Conservation (phyloP, 345 rosid genomes). For the Hibiscus mutabilis region DNA sequence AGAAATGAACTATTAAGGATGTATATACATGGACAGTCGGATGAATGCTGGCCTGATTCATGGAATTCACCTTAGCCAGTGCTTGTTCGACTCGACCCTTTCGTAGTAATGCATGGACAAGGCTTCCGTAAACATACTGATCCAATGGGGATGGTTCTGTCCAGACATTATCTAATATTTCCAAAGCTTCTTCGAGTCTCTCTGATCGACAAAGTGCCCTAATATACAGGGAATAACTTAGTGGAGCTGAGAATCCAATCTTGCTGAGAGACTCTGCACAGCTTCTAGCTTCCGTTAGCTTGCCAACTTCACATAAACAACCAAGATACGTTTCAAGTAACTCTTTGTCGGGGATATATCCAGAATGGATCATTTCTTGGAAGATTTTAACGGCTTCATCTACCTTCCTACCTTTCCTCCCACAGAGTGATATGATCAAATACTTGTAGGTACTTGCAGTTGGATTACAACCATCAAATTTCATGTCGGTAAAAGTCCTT, state of each 20-base stretch:
- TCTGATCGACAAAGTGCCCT: slow-evolving; percentile 74
- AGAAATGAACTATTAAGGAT: slow-evolving; percentile 55
- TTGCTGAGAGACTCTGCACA: slow-evolving; percentile 40
- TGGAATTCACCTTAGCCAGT: slow-evolving; percentile 48
- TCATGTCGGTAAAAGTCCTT: slow-evolving; percentile 64
- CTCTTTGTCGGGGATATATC: slow-evolving; percentile 55
- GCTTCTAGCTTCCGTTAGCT: slow-evolving; percentile 43
- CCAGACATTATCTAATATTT: slow-evolving; percentile 30
- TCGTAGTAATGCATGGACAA: slow-evolving; percentile 52
- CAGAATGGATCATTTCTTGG: slow-evolving; percentile 59
- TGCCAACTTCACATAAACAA: slow-evolving; percentile 57
- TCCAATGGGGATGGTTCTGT: slow-evolving; percentile 39
- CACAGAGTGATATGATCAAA: slow-evolving; percentile 61
- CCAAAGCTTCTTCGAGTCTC: slow-evolving; percentile 56
- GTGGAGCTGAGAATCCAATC: slow-evolving; percentile 47
- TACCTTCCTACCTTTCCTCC: slow-evolving; percentile 61
- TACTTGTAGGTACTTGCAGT: slow-evolving; percentile 56
- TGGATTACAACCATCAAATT: slow-evolving; percentile 38
- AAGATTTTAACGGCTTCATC: slow-evolving; percentile 54
- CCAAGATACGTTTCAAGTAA: slow-evolving; percentile 48
- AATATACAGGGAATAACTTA: slow-evolving; percentile 49
- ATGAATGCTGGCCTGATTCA: slow-evolving; percentile 49
- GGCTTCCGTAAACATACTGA: slow-evolving; percentile 51
- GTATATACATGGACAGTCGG: slow-evolving; percentile 71
- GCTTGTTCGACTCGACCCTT: slow-evolving; percentile 44